These are phyloP conservation scores for Ananas comosus DNA, from an alignment of 176 grass and related monocot species.

Conservation along the genomic window DNA sequence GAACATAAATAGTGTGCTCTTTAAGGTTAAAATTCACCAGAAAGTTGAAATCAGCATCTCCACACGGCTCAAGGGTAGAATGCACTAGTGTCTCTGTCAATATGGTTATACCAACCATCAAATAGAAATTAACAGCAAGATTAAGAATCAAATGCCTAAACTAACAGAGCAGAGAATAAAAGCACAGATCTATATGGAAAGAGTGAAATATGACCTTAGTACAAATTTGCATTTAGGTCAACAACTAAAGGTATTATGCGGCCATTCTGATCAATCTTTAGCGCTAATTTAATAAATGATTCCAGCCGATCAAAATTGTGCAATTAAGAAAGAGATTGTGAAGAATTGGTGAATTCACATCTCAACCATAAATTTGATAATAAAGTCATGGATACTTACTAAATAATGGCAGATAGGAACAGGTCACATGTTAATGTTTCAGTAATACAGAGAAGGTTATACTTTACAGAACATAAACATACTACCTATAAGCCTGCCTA, in stretches of 20 bases:
- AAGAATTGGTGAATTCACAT: background rate
- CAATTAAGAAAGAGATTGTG: background rate
- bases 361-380: background rate
- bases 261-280: too few species aligned
- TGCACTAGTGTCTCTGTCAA: conserved; percentile 91
- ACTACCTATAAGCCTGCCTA: too few species aligned
- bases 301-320: background rate
- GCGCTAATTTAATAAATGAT: too few species aligned
- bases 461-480: too few species aligned
- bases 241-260: too few species aligned
- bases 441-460: too few species aligned
- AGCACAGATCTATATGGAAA: background rate
- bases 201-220: too few species aligned
- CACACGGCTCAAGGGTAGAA: conserved; percentile 77
- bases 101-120: conserved; percentile 1
- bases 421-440: background rate
- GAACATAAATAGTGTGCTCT: conserved; percentile 85
- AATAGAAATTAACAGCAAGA: conserved; percentile 8
- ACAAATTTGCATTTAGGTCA: too few species aligned
- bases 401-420: background rate
- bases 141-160: background rate
- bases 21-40: conserved; percentile 85
- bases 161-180: background rate
- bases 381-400: background rate
- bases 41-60: conserved; percentile 83